Evolutionary conservation across 2,329 filamentous ascomycete genomes (phyloP).

Genomic region (Hypoxylon sp.): DNA sequence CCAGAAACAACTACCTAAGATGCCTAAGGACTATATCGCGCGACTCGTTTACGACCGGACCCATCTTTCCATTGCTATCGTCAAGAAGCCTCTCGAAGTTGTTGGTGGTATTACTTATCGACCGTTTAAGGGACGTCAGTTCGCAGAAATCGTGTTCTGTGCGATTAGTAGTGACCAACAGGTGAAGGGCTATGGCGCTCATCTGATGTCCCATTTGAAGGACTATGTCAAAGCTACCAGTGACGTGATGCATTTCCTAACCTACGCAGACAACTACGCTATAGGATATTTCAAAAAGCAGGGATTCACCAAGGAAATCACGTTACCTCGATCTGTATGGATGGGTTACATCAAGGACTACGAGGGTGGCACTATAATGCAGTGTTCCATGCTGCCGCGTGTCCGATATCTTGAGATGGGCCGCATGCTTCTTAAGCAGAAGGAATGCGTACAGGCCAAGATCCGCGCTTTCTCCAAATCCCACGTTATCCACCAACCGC

Average conservation of each 20-base stretch:
- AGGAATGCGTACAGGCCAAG: constrained; percentile 94
- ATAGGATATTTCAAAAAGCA: constrained; percentile 99
- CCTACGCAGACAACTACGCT: constrained; percentile 98
- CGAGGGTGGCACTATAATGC: constrained; percentile 99
- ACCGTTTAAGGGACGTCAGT: constrained; percentile 90
- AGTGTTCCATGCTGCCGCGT: constrained; percentile 96
- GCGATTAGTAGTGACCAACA: constrained; percentile 98
- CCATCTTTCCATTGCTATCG: constrained; percentile 95
- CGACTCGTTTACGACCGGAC: constrained; percentile 97
- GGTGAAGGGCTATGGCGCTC: constrained; percentile 97
- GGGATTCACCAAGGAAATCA: constrained; percentile 98
- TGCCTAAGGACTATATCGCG: constrained; percentile 99
- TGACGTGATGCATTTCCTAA: constrained; percentile 98
- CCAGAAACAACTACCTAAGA: constrained; percentile 97
- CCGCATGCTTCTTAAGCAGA: constrained; percentile 96
- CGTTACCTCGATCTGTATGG: constrained; percentile 89
- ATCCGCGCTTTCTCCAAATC: constrained; percentile 92
- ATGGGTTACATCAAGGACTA: constrained; percentile 99
- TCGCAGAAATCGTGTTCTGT: constrained; percentile 99
- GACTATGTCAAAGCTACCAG: constrained; percentile 98
- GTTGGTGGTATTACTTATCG: constrained; percentile 97
- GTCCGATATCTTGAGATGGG: constrained; percentile 94
- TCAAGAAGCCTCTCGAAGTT: constrained; percentile 96
- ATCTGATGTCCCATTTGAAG: constrained; percentile 98
- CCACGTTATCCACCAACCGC: constrained; percentile 88